A percentile compares a stretch with the other conserved stretches of the same genome.
These are phyloP conservation scores for Neofusicoccum parvum DNA, from an alignment of 2,329 filamentous ascomycete species.

Conservation along the genomic window DNA sequence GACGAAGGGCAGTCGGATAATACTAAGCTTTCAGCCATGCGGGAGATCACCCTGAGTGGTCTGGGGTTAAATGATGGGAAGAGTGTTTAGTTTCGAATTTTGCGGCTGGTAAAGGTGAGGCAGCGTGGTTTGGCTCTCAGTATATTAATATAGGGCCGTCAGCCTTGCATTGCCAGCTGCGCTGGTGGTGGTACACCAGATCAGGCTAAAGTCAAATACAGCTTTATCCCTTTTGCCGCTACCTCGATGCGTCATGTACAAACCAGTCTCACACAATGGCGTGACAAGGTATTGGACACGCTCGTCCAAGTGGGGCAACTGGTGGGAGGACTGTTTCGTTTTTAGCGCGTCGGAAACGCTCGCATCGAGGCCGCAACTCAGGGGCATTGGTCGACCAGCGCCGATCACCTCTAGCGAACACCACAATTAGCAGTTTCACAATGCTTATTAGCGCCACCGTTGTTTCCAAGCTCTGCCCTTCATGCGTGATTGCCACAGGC, in stretches of 20 bases:
- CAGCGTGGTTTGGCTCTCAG: too few relatives aligned
- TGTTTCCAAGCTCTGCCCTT: constrained; percentile 1
- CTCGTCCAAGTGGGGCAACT: background rate
- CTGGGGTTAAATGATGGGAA: background rate
- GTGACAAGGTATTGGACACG: background rate
- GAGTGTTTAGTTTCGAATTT: background rate
- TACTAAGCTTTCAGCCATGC: background rate
- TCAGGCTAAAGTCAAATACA: background rate
- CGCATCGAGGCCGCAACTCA: background rate
- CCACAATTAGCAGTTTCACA: constrained; percentile 3
- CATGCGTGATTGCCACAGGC: background rate
- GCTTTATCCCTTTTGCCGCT: constrained; percentile 3
- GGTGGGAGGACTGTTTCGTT: constrained; percentile 1
- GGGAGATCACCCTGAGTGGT: background rate
- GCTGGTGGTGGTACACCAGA: background rate
- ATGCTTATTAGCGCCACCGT: background rate
- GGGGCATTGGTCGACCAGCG: background rate
- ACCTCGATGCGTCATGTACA: background rate
- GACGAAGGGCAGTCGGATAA: background rate
- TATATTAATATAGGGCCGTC: too few relatives aligned
- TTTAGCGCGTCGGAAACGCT: constrained; percentile 4
- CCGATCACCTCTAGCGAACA: background rate
- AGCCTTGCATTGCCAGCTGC: too few relatives aligned
- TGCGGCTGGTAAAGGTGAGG: background rate
- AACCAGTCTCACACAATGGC: constrained; percentile 2